Evolutionary conservation across 2,329 filamentous ascomycete species (phyloP), one percentile per base, ranked within the genome.

Genomic region (Aureobasidium vineae): DNA sequence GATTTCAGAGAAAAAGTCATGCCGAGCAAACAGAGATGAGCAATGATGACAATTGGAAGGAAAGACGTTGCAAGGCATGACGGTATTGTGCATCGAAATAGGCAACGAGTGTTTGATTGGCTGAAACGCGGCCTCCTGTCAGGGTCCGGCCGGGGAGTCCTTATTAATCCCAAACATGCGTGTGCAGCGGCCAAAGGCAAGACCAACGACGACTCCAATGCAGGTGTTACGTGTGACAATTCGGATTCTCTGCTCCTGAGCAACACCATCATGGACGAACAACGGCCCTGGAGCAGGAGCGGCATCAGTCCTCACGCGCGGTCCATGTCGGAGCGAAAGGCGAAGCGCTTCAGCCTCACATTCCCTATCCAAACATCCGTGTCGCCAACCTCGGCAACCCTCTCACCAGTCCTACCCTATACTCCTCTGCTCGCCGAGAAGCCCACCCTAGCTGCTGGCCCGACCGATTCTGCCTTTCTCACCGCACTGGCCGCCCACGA

Each of bases 401-500:
- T 73, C 68, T 79, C 67, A 69, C 76, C 69, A 68, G 61, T 64
- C 28, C 61, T 64, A 13, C 61, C 47, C 3, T 53, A 75, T 53
- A 49, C 73, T 63, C 71, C 77, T 68, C 68, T 73, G 63, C 33
- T 36, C 57, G 36, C 47, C 69, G 63, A 59, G 70, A n/a, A 68
- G 70, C 28, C 60, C 86, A 88, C 68, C 81, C 86, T 61, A 85
- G 84, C 72, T 16, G 45, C 70, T 13, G 72, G 67, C 83, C 71
- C 74, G 0, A 70, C 72, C 6, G 74, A 76, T 36, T 72, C 72
- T 49, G 73, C 88, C 60, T 90, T 97, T 73, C 88, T 99, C 70
- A 93, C 92, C 68, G 90, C 93, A 66, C 90, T 99, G 72, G 95
- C 95, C 52, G 88, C 91, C 16, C 93, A 98, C 79, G 95, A 99